A percentile compares a stretch with the other conserved stretches of the same genome.
These are phyloP conservation scores for Aureobasidium sp. DNA, from an alignment of 2,329 filamentous ascomycete genomes.

Conservation along the genomic window DNA sequence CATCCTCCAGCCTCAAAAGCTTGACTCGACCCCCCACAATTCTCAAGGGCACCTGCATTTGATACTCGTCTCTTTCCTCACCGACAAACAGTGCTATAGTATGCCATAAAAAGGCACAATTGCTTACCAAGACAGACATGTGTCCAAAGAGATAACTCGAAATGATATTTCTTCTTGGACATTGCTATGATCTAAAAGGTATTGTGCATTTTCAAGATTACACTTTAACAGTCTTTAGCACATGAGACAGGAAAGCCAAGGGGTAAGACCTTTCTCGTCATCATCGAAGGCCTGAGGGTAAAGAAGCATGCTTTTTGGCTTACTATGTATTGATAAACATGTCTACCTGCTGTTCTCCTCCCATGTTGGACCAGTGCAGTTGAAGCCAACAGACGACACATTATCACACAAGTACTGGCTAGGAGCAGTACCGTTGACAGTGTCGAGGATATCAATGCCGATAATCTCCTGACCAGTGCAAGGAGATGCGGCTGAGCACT, in stretches of 20 bases:
- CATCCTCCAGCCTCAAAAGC: not conserved
- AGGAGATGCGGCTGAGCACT: conserved; percentile 23
- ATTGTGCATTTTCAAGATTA: too few relatives aligned
- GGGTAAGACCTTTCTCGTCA: too few relatives aligned
- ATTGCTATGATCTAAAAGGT: too few relatives aligned
- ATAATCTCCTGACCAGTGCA: conserved; percentile 22
- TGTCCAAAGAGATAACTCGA: too few relatives aligned
- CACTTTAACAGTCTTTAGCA: too few relatives aligned
- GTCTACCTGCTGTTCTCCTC: conserved; percentile 12
- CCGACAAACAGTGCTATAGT: too few relatives aligned
- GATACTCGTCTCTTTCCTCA: not conserved
- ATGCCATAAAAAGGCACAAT: too few relatives aligned
- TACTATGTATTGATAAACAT: not conserved
- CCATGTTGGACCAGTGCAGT: conserved; percentile 20
- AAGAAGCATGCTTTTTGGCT: not conserved
- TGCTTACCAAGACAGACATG: too few relatives aligned
- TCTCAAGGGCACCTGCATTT: not conserved
- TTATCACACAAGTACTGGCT: conserved; percentile 21
- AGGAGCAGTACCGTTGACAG: conserved; percentile 18
- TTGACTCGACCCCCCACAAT: not conserved
- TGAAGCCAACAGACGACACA: conserved; percentile 19
- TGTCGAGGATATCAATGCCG: conserved; percentile 17
- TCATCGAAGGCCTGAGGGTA: not conserved
- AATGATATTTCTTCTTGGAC: too few relatives aligned
- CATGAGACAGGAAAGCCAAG: too few relatives aligned